Percentiles rank a stretch among this genome's conserved stretches.
These are phyloP conservation scores for Grammothele lineata DNA, from an alignment of 768 basidiomycete species.

Conservation along the genomic window DNA sequence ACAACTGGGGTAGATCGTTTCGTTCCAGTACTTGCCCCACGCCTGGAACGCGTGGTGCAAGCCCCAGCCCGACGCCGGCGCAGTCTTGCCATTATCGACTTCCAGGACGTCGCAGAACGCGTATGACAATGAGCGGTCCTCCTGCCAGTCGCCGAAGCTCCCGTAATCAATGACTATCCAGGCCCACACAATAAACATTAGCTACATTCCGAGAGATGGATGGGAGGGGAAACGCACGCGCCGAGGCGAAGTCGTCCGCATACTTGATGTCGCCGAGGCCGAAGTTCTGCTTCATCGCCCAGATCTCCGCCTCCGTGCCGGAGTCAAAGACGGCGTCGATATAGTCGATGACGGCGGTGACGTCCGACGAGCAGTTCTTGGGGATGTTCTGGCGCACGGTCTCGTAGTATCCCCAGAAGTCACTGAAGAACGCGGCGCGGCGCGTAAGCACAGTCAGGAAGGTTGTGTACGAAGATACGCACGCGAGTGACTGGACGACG, in stretches of 20 bases:
- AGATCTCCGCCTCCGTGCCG: constrained; percentile 40
- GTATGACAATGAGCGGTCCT: constrained; percentile 33
- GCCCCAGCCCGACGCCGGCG: constrained; percentile 52
- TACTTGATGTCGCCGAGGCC: constrained; percentile 54
- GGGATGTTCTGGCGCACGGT: constrained; percentile 63
- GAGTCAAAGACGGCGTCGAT: constrained; percentile 50
- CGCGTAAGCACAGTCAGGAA: no score
- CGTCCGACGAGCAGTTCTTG: constrained; percentile 64
- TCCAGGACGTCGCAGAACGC: constrained; percentile 61
- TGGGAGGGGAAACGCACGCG: constrained; percentile 35
- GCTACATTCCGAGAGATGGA: no score
- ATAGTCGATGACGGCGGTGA: constrained; percentile 53
- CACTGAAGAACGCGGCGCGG: no score
- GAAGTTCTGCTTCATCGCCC: constrained; percentile 49
- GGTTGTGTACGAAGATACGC: not conserved
- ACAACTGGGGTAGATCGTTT: constrained; percentile 38
- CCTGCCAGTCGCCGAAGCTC: constrained; percentile 66
- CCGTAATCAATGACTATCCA: no score
- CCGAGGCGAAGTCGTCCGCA: constrained; percentile 57
- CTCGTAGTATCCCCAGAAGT: constrained; percentile 68
- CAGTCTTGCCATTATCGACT: constrained; percentile 45
- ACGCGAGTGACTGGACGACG: constrained; percentile 25
- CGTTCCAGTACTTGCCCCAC: constrained; percentile 56
- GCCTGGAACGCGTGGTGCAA: constrained; percentile 50
- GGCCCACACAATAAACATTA: no score